Evolutionary conservation across 163 green algal species (phyloP), one percentile per base, ranked within the genome.

Genomic region (Chlorella variabilis): DNA sequence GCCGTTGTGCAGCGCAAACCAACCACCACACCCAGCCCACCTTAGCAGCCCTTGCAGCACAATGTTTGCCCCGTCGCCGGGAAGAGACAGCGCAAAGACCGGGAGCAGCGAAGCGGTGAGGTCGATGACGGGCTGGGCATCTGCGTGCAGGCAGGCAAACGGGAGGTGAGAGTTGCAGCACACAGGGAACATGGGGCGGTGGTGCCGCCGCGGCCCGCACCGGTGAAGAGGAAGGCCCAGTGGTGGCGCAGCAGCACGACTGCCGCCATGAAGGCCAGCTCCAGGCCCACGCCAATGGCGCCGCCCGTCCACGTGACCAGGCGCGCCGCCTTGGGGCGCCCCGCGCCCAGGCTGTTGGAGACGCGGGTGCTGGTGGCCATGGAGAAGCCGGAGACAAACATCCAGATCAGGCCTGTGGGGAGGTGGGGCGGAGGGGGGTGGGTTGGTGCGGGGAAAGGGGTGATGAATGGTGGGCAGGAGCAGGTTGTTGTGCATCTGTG

Each of bases 11-110:
- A n/a, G n/a, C n/a, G n/a, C n/a, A n/a, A n/a, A n/a, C n/a, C 45
- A 54, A 15, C 45, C 45, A 54, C 11, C 11, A 27, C 15, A 15
- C 54, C 5, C 23, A 9, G 15, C 20, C 20, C 18, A 62, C 54
- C 75, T 62, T n/a, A 81, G 75, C 59, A 85, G 59, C 25, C 80
- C 80, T 48, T 85, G 80, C 9, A 85, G 62, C 2, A 33, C 42
- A 36, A 41, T 45, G 36, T 85, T 85, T 17, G n/a, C 31, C 2
- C 75, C 75, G 34, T 85, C 80, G 3, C 80, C 80, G 0, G 80
- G 80, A 27, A 85, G 62, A 0, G 21, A 49, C 41, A 77, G 42
- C 9, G 41, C 71, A 45, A 85, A 73, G 23, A 85, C 25, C n/a
- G 70, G 80, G 23, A 85, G 48, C 48, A 85, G 71, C 42, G 4